Base-by-base conservation (phyloP, 176 grass and related monocot genomes). In the Rhynchospora pubera region DNA sequence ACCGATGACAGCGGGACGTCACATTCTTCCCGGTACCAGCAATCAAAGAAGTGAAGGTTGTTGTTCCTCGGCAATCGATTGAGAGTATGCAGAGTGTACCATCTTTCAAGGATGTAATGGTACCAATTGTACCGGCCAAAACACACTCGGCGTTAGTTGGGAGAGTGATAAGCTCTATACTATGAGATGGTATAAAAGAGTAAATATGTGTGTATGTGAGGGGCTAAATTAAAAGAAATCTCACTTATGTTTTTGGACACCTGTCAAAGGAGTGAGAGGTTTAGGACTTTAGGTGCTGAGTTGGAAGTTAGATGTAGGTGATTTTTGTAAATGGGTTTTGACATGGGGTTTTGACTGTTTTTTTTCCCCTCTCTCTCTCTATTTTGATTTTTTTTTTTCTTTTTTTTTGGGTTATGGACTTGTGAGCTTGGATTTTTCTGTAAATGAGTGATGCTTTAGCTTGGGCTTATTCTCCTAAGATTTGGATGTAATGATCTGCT, bases 291-390 rank as follows among this genome's bases (percentile, higher is more conserved):
- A 77, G 72, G 50, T 77, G 72, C 50, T 77, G 12, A 16, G 51
- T 77, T 77, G 48, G 50, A 77, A 56, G 53, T 77, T 77, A 77
- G 72, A 12, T 5, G 50, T 77, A 77, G 72, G 72, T 15, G 72
- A 77, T 77, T 77, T 56, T 23, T 77, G 72, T 77, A 77, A 77
- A 77, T 77, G 72, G 48, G 72, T 56, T 77, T 77, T 77, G 72
- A 77, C 72, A 19, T 18, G 72, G 72, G 48, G 51, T 77, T 77
- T 56, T 77, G 72, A 77, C 72, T 34, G 16, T 5, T 67, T 45
- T 64, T 21, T 75, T 59, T 70, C 15, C 72, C 26, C 26, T 28
- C 26, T 28, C 26, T 28, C 26, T 28, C 26, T 28, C 26, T 59
- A n/a, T n/a, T 69, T 19, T 14, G 2, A 7, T 50, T 61, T 23